Base-by-base conservation (phyloP, 1,139 yeast species). In the Pichia sp. region DNA sequence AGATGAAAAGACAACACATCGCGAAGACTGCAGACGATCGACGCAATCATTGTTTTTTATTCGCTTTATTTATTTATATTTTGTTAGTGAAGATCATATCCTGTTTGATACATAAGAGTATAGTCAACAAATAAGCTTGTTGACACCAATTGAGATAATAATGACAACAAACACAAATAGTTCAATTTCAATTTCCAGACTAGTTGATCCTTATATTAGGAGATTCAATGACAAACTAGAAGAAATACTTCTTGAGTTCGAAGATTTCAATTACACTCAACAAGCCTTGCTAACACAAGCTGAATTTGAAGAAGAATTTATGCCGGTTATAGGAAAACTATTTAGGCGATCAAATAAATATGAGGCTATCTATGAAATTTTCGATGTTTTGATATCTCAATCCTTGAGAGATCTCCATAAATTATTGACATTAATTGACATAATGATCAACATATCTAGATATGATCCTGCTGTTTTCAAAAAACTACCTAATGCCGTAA, bases 341-440 rank as follows among this genome's bases (percentile, higher is more conserved):
- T 35, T 52, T 20, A 41, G 43, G n/a, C 26, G 37, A 21, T 31
- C 33, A 2, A 45, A 45, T 23, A 45, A 48, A 35, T 49, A 50
- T 30, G 37, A 47, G 12, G 24, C 43, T 4, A 44, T 49, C 4
- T 36, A 30, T 21, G 42, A 45, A 14, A 41, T 51, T 11, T 53
- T 52, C 38, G 42, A 41, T 18, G 36, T 34, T 10, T 34, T 53
- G 15, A 15, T 50, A 1, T 15, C 31, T 5, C 25, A 28, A 4
- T 38, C 45, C 3, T 15, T 40, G 4, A 34, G 34, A 18, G 47
- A 44, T 25, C 23, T 36, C 15, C 42, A 47, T 24, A 49, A 48
- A 33, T 39, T 50, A 8, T 34, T 55, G 10, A 51, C 54, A 28
- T 14, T 55, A 18, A 44, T 55, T 31, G 59, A 55, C 44, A 51